These are phyloP conservation scores for Datisca glomerata DNA, from an alignment of 306 rosid genomes.

Conservation along the genomic window DNA sequence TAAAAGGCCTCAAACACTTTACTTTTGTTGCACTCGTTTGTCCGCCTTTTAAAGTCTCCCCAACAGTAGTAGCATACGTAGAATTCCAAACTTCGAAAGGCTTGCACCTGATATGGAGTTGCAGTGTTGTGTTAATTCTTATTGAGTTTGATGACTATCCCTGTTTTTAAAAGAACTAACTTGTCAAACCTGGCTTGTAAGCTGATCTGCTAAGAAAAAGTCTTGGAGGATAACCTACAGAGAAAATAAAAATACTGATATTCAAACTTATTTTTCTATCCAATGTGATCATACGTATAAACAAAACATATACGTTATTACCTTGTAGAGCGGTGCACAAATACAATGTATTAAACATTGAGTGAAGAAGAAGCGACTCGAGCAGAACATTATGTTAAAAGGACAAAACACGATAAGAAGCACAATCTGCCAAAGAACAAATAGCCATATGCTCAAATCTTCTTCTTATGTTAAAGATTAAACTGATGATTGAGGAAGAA, in stretches of 20 bases:
- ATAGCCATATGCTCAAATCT: too few relatives aligned
- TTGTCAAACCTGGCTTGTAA: constrained; percentile 61
- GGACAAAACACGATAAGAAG: constrained; percentile 47
- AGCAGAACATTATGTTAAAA: constrained; percentile 44
- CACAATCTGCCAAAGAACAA: constrained; percentile 40
- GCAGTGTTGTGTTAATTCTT: too few relatives aligned
- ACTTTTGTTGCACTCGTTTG: constrained; percentile 45
- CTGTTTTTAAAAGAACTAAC: background rate
- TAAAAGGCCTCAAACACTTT: constrained; percentile 32
- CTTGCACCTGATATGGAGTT: constrained; percentile 47
- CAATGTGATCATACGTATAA: background rate
- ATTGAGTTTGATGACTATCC: background rate
- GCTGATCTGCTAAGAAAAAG: constrained; percentile 73
- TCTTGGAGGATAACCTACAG: constrained; percentile 48
- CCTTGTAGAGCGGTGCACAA: constrained; percentile 79
- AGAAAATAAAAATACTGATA: constrained; percentile 3
- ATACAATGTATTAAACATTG: constrained; percentile 26
- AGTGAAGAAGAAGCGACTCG: constrained; percentile 55
- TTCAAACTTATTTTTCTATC: background rate
- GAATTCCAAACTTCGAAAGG: constrained; percentile 65
- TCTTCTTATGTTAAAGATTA: too few relatives aligned
- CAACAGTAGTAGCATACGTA: constrained; percentile 61
- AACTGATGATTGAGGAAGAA: too few relatives aligned
- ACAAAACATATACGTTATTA: constrained; percentile 10
- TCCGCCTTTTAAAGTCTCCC: constrained; percentile 59